A percentile compares a stretch with the other conserved stretches of the same genome.
Evolutionary conservation across 2,329 filamentous ascomycete species (phyloP).

Genomic region (Claviceps africana): DNA sequence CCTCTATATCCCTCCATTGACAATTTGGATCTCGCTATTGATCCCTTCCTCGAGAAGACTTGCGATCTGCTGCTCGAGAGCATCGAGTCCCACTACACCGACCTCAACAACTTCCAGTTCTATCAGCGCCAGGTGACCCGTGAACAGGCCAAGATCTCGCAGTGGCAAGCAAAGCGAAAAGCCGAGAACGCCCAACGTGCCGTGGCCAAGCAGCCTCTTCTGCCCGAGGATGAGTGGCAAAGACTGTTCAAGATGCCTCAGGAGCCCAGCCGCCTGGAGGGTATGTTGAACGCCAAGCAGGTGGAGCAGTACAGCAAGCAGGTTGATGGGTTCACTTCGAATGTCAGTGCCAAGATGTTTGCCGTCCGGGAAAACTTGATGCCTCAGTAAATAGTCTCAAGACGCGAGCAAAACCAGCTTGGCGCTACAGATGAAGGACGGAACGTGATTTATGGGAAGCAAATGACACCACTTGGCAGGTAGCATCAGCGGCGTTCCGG

Average conservation of each 20-base stretch:
- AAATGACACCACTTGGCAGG: constrained; percentile 19
- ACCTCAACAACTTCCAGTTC: constrained; percentile 96
- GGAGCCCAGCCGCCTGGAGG: constrained; percentile 85
- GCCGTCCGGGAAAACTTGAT: constrained; percentile 63
- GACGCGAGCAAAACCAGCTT: background rate
- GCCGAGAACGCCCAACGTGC: constrained; percentile 78
- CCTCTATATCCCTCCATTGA: constrained; percentile 82
- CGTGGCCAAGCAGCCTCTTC: constrained; percentile 72
- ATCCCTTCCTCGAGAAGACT: constrained; percentile 96
- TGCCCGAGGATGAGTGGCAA: constrained; percentile 97
- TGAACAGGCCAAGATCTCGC: constrained; percentile 90
- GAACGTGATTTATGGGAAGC: constrained; percentile 9
- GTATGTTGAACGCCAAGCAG: constrained; percentile 87
- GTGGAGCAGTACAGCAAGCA: constrained; percentile 97
- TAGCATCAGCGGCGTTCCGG: constrained; percentile 30
- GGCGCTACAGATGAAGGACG: constrained; percentile 6
- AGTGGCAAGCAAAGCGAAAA: constrained; percentile 95
- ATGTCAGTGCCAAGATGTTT: constrained; percentile 94
- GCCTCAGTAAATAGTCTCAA: constrained; percentile 30
- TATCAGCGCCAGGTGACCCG: constrained; percentile 88
- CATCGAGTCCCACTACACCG: constrained; percentile 95
- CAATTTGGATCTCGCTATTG: constrained; percentile 79
- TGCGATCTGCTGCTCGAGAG: constrained; percentile 91
- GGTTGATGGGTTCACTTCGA: constrained; percentile 89
- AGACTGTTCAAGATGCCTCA: constrained; percentile 94